A percentile compares a stretch with the other conserved stretches of the same genome.
These are phyloP conservation scores for Paecilomyces niveus DNA, from an alignment of 2,329 filamentous ascomycete species.

Conservation along the genomic window DNA sequence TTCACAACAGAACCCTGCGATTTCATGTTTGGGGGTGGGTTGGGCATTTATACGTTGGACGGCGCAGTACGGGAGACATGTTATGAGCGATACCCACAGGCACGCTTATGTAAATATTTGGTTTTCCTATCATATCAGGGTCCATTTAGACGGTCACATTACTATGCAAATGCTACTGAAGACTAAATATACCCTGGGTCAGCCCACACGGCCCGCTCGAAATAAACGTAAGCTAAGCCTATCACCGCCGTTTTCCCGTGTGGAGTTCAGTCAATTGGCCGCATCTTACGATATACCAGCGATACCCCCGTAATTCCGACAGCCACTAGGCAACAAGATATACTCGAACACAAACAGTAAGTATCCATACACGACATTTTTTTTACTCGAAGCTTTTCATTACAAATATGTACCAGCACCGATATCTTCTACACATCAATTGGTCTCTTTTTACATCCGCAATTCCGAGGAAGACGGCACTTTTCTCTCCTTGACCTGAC, in stretches of 20 bases:
- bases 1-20: background rate
- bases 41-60: background rate
- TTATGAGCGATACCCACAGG: background rate
- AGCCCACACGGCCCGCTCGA: no score
- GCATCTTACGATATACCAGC: background rate
- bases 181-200: background rate
- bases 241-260: background rate
- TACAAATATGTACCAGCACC: background rate
- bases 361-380: no score
- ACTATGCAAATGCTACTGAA: background rate
- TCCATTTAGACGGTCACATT: no score
- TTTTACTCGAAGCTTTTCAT: background rate
- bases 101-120: background rate
- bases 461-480: background rate
- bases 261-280: background rate
- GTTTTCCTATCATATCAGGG: background rate
- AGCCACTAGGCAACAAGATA: background rate
- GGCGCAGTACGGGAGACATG: background rate
- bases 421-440: background rate
- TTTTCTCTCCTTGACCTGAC: background rate
- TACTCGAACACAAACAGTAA: background rate
- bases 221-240: no score
- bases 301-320: background rate
- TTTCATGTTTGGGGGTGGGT: background rate
- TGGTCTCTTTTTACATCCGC: background rate